Base-by-base conservation (phyloP, 345 rosid species). In the Heritiera littoralis region DNA sequence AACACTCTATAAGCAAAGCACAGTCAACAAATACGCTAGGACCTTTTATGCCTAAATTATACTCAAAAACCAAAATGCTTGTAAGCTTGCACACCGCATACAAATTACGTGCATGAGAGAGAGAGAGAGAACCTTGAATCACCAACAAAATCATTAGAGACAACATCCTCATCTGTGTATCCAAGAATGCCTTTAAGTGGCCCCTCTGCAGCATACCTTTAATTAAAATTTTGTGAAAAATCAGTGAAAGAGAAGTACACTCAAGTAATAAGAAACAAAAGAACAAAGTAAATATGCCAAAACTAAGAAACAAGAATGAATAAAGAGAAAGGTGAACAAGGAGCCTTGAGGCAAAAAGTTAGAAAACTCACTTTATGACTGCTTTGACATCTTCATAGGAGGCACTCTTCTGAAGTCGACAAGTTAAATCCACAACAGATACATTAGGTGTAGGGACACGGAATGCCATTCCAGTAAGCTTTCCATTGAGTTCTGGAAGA, bases 391-490 rank as follows among this genome's bases (percentile, higher is more conserved):
- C 96, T 80, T 91, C 97, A 74, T 93, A 97, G 28, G 98, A 88
- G 66, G 99, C 98, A 84, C 93, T 85, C 88, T 94, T 97, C 83
- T 85, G 89, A 86, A 97, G 95, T 81, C 98, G 94, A 85, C 98
- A 94, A 84, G 99, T 97, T 80, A 97, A 85, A 83, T 97, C 98
- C 83, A 94, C 99, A 74, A 97, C 99, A 59, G 98, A 97, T 54
- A 97, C 98, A 81, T 97, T 94, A 6, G 98, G 78, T 59, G 98
- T 97, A 58, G 99, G 98, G 67, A 97, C 98, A 78, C 99, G 95
- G 93, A 97, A 97, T 23, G 99, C 99, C 99, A 97, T 97, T 83
- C 99, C 99, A 23, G 99, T 97, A 77, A 97, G 99, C 81, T 91
- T 97, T 71, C 99, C 99, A 30, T 97, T 94, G 81, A 97, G 93